These are phyloP conservation scores for Verticillium zaregamsianum DNA, from an alignment of 2,329 filamentous ascomycete species.

Conservation along the genomic window DNA sequence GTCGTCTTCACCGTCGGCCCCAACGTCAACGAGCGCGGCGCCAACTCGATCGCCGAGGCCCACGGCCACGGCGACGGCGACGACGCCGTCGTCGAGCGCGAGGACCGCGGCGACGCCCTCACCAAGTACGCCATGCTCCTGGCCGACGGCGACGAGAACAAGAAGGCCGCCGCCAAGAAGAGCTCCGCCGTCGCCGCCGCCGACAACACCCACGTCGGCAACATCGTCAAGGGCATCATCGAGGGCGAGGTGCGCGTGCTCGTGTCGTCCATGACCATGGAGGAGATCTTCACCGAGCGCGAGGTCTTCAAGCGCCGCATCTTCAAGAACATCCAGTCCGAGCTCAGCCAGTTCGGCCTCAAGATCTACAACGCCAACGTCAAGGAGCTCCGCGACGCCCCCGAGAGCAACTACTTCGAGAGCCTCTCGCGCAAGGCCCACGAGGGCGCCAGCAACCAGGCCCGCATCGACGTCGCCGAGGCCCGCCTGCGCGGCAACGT, in stretches of 20 bases:
- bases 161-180: conserved; percentile 22
- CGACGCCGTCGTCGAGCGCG: conserved; percentile 24
- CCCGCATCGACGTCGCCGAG: conserved; percentile 62
- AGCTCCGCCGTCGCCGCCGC: conserved; percentile 31
- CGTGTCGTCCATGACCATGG: conserved; percentile 88
- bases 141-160: conserved; percentile 58
- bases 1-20: conserved; percentile 86
- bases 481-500: conserved; percentile 65
- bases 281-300: conserved; percentile 78
- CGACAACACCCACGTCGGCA: conserved; percentile 62
- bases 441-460: conserved; percentile 80
- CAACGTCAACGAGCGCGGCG: conserved; percentile 59
- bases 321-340: conserved; percentile 71
- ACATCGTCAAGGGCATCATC: conserved; percentile 86
- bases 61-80: conserved; percentile 11
- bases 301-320: conserved; percentile 74
- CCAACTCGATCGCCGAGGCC: conserved; percentile 25
- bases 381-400: conserved; percentile 82
- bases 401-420: conserved; percentile 77
- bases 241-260: conserved; percentile 83
- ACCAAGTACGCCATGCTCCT: conserved; percentile 81
- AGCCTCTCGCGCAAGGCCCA: conserved; percentile 80
- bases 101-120: conserved; percentile 58
- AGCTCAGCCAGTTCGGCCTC: conserved; percentile 77
- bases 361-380: conserved; percentile 71